Percentiles rank a stretch among this genome's conserved stretches.
phyloP scores from a whole-genome alignment of 2,329 filamentous ascomycete genomes.

The Pseudocercospora fuligena region DNA sequence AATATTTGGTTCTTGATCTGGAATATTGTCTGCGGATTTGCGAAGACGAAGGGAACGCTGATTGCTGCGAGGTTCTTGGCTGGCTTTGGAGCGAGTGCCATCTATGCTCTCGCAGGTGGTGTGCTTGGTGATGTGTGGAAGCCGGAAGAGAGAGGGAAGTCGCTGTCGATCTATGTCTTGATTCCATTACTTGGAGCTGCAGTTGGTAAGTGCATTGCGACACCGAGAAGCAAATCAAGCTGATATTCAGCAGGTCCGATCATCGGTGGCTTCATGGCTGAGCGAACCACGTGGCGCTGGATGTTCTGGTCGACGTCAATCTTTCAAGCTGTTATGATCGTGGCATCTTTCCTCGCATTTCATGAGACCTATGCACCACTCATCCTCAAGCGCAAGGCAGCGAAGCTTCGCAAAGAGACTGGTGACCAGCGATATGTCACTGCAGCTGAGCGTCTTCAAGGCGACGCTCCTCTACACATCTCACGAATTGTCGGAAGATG shows the following conservation, averaged over 20 bases:
- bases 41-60: conserved; percentile 47
- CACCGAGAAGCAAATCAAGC: neutral
- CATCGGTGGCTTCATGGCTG: conserved; percentile 45
- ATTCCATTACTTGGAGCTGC: conserved; percentile 30
- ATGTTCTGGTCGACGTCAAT: conserved; percentile 49
- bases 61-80: conserved; percentile 55
- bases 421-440: conserved; percentile 58
- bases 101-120: conserved; percentile 31
- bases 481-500: conserved; percentile 38
- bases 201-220: conserved; percentile 16
- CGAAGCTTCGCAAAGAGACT: conserved; percentile 43
- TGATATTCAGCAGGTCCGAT: conserved; percentile 24
- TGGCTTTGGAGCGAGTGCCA: conserved; percentile 55
- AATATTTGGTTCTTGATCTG: conserved; percentile 59
- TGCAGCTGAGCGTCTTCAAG: conserved; percentile 40
- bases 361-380: conserved; percentile 47
- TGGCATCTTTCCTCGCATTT: conserved; percentile 39
- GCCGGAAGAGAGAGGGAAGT: conserved; percentile 26
- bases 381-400: conserved; percentile 45
- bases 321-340: conserved; percentile 33
- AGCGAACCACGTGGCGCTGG: conserved; percentile 49
- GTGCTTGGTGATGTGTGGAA: conserved; percentile 30
- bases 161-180: conserved; percentile 25
- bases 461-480: conserved; percentile 1
- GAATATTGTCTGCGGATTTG: conserved; percentile 55